Evolutionary conservation across 2,329 filamentous ascomycete genomes (phyloP).

Genomic region (Byssoonygena ceratinophila): DNA sequence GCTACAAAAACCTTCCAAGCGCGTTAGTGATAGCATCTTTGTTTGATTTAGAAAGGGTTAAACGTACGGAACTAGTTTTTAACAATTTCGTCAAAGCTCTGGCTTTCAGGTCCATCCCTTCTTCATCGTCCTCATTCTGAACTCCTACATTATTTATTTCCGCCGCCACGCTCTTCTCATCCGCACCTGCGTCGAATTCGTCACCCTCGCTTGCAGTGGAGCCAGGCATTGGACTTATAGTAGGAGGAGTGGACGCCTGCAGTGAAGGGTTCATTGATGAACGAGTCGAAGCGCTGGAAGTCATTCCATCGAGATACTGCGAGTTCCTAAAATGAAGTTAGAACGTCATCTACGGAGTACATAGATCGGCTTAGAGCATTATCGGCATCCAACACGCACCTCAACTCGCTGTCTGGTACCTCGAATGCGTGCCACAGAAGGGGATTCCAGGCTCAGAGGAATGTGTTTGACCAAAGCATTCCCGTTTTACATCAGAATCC

Average conservation of each 20-base stretch:
- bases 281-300: background rate
- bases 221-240: background rate
- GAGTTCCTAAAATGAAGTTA: background rate
- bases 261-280: background rate
- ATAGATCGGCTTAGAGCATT: too few species aligned
- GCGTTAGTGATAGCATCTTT: background rate
- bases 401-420: background rate
- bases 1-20: slow-evolving; percentile 36
- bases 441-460: too few species aligned
- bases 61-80: slow-evolving; percentile 35
- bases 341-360: too few species aligned
- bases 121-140: slow-evolving; percentile 22
- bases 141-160: too few species aligned
- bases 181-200: background rate
- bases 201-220: background rate
- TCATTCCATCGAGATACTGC: background rate
- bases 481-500: too few species aligned
- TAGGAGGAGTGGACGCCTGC: background rate
- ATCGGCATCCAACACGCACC: background rate
- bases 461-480: too few species aligned
- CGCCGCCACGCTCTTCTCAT: background rate
- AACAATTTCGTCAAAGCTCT: slow-evolving; percentile 38
- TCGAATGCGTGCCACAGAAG: too few species aligned
- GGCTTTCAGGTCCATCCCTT: slow-evolving; percentile 36
- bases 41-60: background rate